Conservation (phyloP, 148 eudicot genomes). For the Nepenthes gracilis region DNA sequence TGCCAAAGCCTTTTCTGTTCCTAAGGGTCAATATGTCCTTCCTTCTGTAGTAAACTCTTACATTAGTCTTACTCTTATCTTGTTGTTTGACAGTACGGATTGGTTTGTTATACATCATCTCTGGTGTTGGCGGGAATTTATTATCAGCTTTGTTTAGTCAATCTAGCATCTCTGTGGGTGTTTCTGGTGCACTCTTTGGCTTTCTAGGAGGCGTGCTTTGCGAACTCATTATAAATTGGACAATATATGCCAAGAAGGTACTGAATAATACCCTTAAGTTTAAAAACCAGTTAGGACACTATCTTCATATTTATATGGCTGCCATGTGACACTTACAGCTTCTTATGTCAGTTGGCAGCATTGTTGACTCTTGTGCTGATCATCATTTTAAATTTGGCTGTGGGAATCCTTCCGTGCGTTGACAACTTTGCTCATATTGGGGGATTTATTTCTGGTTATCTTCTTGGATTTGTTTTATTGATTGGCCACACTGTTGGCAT, state of each 20-base stretch:
- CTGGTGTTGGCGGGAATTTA: constrained; percentile 81
- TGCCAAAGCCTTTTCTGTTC: background rate
- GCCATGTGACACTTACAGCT: background rate
- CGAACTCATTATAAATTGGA: constrained; percentile 83
- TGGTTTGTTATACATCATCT: constrained; percentile 50
- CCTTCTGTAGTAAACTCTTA: background rate
- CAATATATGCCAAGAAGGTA: constrained; percentile 86
- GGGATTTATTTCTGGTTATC: constrained; percentile 76
- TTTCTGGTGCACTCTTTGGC: constrained; percentile 93
- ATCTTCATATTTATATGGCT: background rate
- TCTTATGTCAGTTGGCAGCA: constrained; percentile 40
- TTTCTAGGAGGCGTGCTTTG: constrained; percentile 92
- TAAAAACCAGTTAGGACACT: no score
- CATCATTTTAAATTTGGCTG: constrained; percentile 53
- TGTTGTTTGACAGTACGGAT: constrained; percentile 39
- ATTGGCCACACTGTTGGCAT: constrained; percentile 72
- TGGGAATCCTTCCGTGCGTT: constrained; percentile 83
- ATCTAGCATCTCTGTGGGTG: constrained; percentile 72
- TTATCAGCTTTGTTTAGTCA: constrained; percentile 57
- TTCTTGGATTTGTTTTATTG: constrained; percentile 67
- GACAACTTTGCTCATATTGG: constrained; percentile 94
- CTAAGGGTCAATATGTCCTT: background rate
- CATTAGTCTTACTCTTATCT: constrained; percentile 1
- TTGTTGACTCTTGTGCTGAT: constrained; percentile 53
- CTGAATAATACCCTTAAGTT: background rate